Percentiles rank a stretch among this genome's conserved stretches.
Conservation (phyloP, 2,329 filamentous ascomycete genomes). For the Gyromitra esculenta region DNA sequence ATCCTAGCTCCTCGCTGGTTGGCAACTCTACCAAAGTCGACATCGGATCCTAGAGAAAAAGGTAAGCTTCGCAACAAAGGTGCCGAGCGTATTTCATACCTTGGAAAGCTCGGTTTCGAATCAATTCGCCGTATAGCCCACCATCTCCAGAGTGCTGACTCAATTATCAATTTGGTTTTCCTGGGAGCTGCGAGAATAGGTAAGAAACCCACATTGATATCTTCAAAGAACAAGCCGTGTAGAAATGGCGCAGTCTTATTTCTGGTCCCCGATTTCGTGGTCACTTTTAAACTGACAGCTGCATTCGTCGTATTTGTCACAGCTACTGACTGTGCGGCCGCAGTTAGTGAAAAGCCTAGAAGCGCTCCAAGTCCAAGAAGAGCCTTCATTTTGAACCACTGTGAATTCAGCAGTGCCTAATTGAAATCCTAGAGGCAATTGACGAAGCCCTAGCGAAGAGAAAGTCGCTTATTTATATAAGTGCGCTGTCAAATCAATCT, state of each 20-base stretch:
- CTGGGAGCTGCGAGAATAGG: neutral
- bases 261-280: slow-evolving; percentile 42
- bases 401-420: slow-evolving; percentile 8
- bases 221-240: slow-evolving; percentile 54
- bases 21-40: slow-evolving; percentile 25
- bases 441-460: neutral
- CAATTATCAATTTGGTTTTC: slow-evolving; percentile 61
- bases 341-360: slow-evolving; percentile 25
- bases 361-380: slow-evolving; percentile 38
- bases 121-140: slow-evolving; percentile 76
- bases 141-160: slow-evolving; percentile 77
- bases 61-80: slow-evolving; percentile 2
- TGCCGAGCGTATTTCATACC: slow-evolving; percentile 54
- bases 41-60: slow-evolving; percentile 44
- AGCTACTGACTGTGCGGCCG: slow-evolving; percentile 14
- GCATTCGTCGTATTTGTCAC: slow-evolving; percentile 7
- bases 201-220: slow-evolving; percentile 51
- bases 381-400: slow-evolving; percentile 29
- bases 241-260: slow-evolving; percentile 53
- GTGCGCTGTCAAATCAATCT: slow-evolving; percentile 6
- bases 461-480: slow-evolving; percentile 34
- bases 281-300: slow-evolving; percentile 46
- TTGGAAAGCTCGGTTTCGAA: slow-evolving; percentile 77
- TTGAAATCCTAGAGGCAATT: slow-evolving; percentile 6
- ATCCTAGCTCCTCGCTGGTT: slow-evolving; percentile 38